phyloP scores from a whole-genome alignment of 768 basidiomycete species.

The Phaffia australis region DNA sequence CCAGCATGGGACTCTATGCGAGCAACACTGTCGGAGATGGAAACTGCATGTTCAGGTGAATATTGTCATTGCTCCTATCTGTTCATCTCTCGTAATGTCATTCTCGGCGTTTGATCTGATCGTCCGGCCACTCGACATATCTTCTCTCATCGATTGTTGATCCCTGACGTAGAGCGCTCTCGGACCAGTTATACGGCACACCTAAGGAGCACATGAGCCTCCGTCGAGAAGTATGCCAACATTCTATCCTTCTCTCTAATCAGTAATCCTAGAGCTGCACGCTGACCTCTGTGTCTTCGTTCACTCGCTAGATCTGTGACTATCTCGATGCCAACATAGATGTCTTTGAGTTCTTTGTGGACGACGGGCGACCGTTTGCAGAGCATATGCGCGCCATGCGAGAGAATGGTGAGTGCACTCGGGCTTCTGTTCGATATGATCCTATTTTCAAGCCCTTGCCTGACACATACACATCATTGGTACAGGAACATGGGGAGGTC shows the following conservation, averaged over 20 bases:
- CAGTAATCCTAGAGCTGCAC: background rate
- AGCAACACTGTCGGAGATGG: conserved; percentile 70
- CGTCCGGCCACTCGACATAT: background rate
- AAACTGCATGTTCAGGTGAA: conserved; percentile 68
- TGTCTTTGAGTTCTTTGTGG: conserved; percentile 76
- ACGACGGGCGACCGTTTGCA: conserved; percentile 65
- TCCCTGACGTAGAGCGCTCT: conserved; percentile 49
- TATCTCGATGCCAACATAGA: conserved; percentile 61
- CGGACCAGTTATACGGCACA: conserved; percentile 74
- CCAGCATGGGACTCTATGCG: conserved; percentile 71
- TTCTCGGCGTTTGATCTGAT: background rate
- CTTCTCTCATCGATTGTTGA: background rate
- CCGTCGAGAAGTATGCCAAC: conserved; percentile 9
- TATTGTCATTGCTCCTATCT: background rate
- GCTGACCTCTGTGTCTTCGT: conserved; percentile 35
- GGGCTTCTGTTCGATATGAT: background rate
- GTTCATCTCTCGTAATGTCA: background rate
- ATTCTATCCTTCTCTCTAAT: background rate
- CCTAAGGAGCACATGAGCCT: conserved; percentile 53
- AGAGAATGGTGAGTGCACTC: conserved; percentile 50
- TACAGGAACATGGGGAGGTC: conserved; percentile 73
- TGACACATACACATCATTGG: background rate
- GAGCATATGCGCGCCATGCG: conserved; percentile 67
- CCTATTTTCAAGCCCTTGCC: background rate
- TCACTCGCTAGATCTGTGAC: conserved; percentile 56